Base-by-base conservation (phyloP, 176 grass and related monocot genomes). In the Musa acuminata region DNA sequence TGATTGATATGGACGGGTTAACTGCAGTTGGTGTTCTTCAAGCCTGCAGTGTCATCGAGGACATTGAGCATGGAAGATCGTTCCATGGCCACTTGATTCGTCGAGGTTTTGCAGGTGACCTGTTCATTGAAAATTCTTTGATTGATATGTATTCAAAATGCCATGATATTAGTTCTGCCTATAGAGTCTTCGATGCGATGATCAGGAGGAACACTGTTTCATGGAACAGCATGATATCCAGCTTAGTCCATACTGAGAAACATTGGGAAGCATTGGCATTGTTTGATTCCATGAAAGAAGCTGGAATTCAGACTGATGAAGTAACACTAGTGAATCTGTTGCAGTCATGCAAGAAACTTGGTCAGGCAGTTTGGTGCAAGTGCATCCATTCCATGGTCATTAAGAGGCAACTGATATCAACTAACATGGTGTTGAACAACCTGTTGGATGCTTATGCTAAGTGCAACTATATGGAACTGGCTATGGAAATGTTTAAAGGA, bases 371-470 rank as follows among this genome's bases (percentile, higher is more conserved):
- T 51, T 86, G 80, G 77, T 90, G 84, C 74, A 75, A 83, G 64
- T 81, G 69, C 7, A 68, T 90, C 49, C 87, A 90, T 69, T 74
- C 77, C 24, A 16, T 51, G 19, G 79, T 74, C 22, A 26, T 87
- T 66, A 82, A 82, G 79, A 82, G n/a, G 55, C 64, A 67, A 4
- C 69, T 75, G 72, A 2, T 13, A 12, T 55, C 81, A 25, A 82
- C 79, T 75, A 21, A 71, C 43, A 16, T 77, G 35, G 63, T 90
- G 59, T 16, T 76, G 75, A 82, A 90, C 11, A 74, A 81, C 11
- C 67, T 90, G 75, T 65, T 90, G 64, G 87, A 90, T 50, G 81
- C 84, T 68, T 90, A 90, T 78, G 81, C 75, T 21, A 90, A 87
- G 81, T 84, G 84, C n/a, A 60, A 77, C 62, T 52, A 71, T 13